Percentiles rank a stretch among this genome's conserved stretches.
Evolutionary conservation across 176 grass and related monocot genomes (phyloP).

Genomic region (Aegilops bicornis): DNA sequence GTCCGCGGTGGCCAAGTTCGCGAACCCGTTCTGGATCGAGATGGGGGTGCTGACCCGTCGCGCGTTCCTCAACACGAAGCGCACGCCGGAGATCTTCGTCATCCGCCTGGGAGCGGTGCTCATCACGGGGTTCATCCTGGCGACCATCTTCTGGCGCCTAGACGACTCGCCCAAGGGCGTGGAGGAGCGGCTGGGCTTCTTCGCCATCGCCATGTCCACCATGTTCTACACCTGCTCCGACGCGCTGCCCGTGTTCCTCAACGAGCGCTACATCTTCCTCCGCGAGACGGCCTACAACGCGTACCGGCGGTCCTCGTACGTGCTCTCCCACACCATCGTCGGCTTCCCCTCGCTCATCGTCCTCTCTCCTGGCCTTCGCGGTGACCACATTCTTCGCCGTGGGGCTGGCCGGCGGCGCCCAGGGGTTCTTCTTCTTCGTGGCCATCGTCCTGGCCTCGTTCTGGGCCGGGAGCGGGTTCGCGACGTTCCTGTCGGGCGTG

Average conservation of each 20-base stretch:
- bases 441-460: constrained; percentile 89
- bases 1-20: constrained; percentile 63
- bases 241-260: constrained; percentile 91
- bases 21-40: constrained; percentile 95
- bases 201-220: constrained; percentile 99
- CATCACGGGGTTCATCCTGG: constrained; percentile 88
- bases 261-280: constrained; percentile 99
- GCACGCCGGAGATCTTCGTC: constrained; percentile 76
- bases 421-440: constrained; percentile 88
- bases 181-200: constrained; percentile 87
- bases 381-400: constrained; percentile 94
- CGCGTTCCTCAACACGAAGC: constrained; percentile 81
- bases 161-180: constrained; percentile 90
- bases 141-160: constrained; percentile 96
- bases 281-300: constrained; percentile 97
- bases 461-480: constrained; percentile 92
- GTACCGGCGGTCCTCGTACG: constrained; percentile 93
- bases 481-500: constrained; percentile 90
- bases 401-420: constrained; percentile 61
- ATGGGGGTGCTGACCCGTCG: constrained; percentile 78
- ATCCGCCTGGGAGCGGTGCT: constrained; percentile 83
- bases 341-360: constrained; percentile 75
- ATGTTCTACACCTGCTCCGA: constrained; percentile 99
- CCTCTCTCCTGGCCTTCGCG: constrained; percentile 86
- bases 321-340: constrained; percentile 87